Conservation (phyloP, 2,329 filamentous ascomycete species). For the Penicillium sp. region DNA sequence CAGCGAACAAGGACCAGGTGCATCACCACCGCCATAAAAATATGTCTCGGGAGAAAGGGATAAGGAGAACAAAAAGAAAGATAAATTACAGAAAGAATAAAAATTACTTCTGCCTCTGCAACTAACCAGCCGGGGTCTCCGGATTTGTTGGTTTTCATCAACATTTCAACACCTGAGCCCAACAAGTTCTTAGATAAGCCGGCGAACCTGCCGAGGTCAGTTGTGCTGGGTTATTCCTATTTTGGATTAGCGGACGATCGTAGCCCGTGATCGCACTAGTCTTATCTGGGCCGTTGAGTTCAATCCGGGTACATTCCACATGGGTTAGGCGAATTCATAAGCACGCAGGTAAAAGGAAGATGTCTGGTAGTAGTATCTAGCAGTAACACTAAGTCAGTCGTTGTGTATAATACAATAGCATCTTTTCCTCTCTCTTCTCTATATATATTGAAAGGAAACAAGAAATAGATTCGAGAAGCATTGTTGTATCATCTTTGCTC, state of each 20-base stretch:
- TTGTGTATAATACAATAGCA: no score
- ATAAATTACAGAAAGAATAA: neutral
- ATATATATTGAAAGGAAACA: no score
- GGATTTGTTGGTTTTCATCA: conserved; percentile 14
- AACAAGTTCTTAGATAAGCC: conserved; percentile 25
- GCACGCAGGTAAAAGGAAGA: no score
- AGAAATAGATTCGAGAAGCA: no score
- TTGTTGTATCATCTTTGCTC: no score
- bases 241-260: conserved; percentile 24
- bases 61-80: neutral
- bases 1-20: conserved; percentile 23
- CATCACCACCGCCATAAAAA: conserved; percentile 17
- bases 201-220: conserved; percentile 23
- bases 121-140: neutral
- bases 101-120: neutral
- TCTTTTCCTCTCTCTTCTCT: no score
- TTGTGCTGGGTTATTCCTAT: conserved; percentile 1
- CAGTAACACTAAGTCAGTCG: no score
- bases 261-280: conserved; percentile 16
- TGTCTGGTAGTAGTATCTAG: no score
- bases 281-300: no score
- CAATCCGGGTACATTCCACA: no score
- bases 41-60: neutral
- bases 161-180: conserved; percentile 3
- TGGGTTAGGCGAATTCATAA: no score